These are phyloP conservation scores for Rosellinia necatrix DNA, from an alignment of 2,329 filamentous ascomycete species.

Conservation along the genomic window DNA sequence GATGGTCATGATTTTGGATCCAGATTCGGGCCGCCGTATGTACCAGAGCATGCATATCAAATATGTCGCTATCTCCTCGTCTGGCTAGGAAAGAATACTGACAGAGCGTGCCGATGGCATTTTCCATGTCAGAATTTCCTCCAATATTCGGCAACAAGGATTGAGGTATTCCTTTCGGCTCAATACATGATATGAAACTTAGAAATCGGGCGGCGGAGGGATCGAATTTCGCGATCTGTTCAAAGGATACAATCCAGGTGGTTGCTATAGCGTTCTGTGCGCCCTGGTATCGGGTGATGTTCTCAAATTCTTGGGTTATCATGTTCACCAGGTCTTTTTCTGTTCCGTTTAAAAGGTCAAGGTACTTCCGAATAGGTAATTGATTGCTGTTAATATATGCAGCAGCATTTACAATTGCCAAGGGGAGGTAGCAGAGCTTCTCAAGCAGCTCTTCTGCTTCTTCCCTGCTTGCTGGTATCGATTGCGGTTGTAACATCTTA, in stretches of 20 bases:
- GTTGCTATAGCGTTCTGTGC: constrained; percentile 44
- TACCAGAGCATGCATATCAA: constrained; percentile 46
- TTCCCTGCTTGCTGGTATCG: background rate
- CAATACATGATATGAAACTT: constrained; percentile 46
- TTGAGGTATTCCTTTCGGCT: constrained; percentile 45
- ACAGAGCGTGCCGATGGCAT: constrained; percentile 41
- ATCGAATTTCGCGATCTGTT: constrained; percentile 41
- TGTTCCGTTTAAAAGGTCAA: constrained; percentile 36
- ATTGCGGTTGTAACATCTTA: background rate
- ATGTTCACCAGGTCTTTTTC: constrained; percentile 40
- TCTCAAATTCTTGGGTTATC: constrained; percentile 43
- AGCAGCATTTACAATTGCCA: background rate
- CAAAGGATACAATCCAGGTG: constrained; percentile 48
- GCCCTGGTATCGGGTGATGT: constrained; percentile 39
- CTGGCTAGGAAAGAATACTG: constrained; percentile 41
- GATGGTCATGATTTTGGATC: constrained; percentile 29
- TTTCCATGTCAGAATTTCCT: constrained; percentile 27
- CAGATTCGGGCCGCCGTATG: constrained; percentile 41
- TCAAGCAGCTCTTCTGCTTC: background rate
- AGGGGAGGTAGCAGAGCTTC: background rate
- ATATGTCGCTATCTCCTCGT: constrained; percentile 33
- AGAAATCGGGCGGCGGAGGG: constrained; percentile 43
- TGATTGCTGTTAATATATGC: background rate
- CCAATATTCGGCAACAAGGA: constrained; percentile 37
- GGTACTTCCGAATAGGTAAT: background rate